Evolutionary conservation across 2,329 filamentous ascomycete species (phyloP), one percentile per base, ranked within the genome.

Genomic region (Epichloe gansuensis): DNA sequence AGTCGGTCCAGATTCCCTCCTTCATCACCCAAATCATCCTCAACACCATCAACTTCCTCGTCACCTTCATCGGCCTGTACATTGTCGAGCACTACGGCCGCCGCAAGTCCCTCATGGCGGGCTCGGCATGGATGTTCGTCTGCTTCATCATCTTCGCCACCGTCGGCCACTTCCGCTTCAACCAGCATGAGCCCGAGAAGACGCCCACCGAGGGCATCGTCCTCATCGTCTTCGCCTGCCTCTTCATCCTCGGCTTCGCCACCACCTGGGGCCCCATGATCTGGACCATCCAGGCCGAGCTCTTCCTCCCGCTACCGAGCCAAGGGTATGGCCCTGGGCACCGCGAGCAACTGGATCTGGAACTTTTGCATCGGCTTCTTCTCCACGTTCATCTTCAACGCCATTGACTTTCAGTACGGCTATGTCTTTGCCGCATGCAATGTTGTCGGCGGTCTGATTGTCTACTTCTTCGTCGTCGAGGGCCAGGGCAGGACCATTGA

Each of bases 21-120:
- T 86, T 81, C 61, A 72, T 83, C 50, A 85, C 81, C 0, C 80
- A 83, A 56, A 83, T 86, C 58, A 85, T 86, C 53, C 73, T 85
- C 34, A 78, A 78, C 57, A 77, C 74, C 3, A 83, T 87, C 59
- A 87, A 87, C 61, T 83, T 86, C 11, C 70, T 73, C 50, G 80
- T 79, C 55, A 87, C 84, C 6, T 81, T 87, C 57, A 74, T 78
- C 25, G 83, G 83, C 51, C 71, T 87, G n/a, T 86, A 82, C 61
- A 70, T 86, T n/a, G 80, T 86, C 13, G 82, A 86, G 63, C 75
- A 82, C 55, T 82, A 76, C 46, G 83, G 83, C 53, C 80, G 83
- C 6, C 78, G 83, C 48, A 77, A 76, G 58, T 81, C 78, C 3
- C 71, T 87, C 2, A 79, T 86, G 46, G 63, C 68, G 0, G 83